A percentile compares a stretch with the other conserved stretches of the same genome.
phyloP scores from a whole-genome alignment of 2,329 filamentous ascomycete species.

The Alternaria solani region DNA sequence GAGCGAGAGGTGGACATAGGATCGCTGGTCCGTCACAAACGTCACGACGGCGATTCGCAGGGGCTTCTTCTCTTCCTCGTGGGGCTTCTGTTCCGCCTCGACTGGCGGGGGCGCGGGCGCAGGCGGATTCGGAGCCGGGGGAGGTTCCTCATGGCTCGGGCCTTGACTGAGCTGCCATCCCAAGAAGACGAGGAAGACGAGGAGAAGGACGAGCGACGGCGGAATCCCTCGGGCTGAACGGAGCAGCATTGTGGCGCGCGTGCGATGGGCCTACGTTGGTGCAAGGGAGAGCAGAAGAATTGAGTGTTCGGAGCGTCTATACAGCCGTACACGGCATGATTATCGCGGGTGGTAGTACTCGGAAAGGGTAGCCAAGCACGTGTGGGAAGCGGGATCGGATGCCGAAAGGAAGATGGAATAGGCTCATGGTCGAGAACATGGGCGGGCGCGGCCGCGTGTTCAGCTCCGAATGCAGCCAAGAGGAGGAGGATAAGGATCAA shows the following conservation, averaged over 20 bases:
- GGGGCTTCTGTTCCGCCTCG: slow-evolving; percentile 4
- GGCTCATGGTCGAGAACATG: slow-evolving; percentile 19
- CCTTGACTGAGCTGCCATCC: slow-evolving; percentile 42
- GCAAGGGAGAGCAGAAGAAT: not conserved
- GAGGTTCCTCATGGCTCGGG: slow-evolving; percentile 23
- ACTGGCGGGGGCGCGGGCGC: not conserved
- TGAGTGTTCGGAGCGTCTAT: not conserved
- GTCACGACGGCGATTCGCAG: slow-evolving; percentile 48
- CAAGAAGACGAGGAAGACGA: slow-evolving; percentile 42
- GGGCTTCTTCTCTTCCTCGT: slow-evolving; percentile 20
- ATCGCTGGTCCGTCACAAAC: slow-evolving; percentile 48
- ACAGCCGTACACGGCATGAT: not conserved
- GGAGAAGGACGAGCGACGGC: slow-evolving; percentile 34
- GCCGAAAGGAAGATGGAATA: slow-evolving; percentile 11
- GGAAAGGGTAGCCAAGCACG: slow-evolving; percentile 28
- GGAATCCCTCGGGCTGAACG: slow-evolving; percentile 33
- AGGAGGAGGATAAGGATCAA: not conserved
- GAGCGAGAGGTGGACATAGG: slow-evolving; percentile 48
- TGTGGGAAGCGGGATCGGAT: slow-evolving; percentile 27
- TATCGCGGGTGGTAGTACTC: slow-evolving; percentile 19
- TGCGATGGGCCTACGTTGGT: not conserved
- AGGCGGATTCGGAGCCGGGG: slow-evolving; percentile 9
- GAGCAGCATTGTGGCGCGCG: slow-evolving; percentile 33
- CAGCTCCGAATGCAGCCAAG: slow-evolving; percentile 1
- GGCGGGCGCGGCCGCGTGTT: not conserved